A percentile compares a stretch with the other conserved stretches of the same genome.
Evolutionary conservation across 2,329 filamentous ascomycete species (phyloP).

Genomic region (Fusarium floridanum): DNA sequence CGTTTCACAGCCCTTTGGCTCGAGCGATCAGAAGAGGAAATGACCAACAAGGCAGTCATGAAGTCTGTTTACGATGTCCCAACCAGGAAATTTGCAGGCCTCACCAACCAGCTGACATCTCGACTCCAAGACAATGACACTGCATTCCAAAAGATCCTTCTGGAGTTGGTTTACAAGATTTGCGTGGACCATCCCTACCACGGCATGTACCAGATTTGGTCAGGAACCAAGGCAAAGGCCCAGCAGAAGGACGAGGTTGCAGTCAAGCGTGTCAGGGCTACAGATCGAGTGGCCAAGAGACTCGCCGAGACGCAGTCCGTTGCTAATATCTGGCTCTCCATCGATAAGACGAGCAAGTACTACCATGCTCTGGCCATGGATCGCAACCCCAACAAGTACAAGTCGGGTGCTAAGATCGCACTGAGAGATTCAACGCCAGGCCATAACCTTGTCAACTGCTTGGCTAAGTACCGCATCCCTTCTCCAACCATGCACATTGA

Average conservation of each 20-base stretch:
- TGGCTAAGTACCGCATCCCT: conserved; percentile 78
- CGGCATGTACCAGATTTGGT: conserved; percentile 97
- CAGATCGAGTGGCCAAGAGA: conserved; percentile 73
- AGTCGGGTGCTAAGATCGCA: conserved; percentile 73
- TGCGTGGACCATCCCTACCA: conserved; percentile 96
- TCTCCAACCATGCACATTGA: conserved; percentile 91
- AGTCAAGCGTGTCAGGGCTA: conserved; percentile 79
- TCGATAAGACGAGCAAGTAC: conserved; percentile 79
- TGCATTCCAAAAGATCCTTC: conserved; percentile 83
- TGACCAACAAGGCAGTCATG: conserved; percentile 82
- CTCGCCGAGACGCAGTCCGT: conserved; percentile 67
- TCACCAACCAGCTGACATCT: conserved; percentile 98
- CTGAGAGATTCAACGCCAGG: conserved; percentile 75
- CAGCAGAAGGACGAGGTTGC: conserved; percentile 81
- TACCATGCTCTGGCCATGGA: conserved; percentile 76
- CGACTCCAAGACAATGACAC: conserved; percentile 79
- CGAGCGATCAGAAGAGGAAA: conserved; percentile 81
- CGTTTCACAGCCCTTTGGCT: conserved; percentile 96
- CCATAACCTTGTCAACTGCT: conserved; percentile 70
- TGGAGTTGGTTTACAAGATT: conserved; percentile 81
- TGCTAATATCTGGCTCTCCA: conserved; percentile 73
- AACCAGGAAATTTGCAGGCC: conserved; percentile 88
- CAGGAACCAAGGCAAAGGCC: conserved; percentile 77
- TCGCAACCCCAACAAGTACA: conserved; percentile 73
- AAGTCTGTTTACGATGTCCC: conserved; percentile 80